phyloP scores from a whole-genome alignment of 176 grass and related monocot genomes.

The Elaeis guineensis region DNA sequence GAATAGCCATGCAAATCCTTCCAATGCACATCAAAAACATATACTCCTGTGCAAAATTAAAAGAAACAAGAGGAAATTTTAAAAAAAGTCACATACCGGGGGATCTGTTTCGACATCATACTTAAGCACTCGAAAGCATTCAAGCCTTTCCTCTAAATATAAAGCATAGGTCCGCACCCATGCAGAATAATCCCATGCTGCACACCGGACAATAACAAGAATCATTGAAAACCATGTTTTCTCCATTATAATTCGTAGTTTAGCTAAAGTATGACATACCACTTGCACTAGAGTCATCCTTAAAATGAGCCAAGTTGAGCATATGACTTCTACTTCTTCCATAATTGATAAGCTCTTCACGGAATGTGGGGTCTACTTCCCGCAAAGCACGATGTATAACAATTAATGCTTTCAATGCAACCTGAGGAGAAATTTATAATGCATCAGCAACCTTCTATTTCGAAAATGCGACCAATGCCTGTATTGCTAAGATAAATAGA shows the following conservation, averaged over 20 bases:
- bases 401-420: conserved; percentile 78
- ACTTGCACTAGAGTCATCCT: conserved; percentile 85
- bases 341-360: conserved; percentile 83
- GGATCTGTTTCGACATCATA: conserved; percentile 74
- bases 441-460: not conserved
- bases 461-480: not conserved
- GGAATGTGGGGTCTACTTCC: conserved; percentile 73
- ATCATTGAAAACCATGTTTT: not conserved
- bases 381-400: conserved; percentile 87
- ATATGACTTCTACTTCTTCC: conserved; percentile 64
- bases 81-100: conserved; percentile 31
- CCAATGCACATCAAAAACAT: no score
- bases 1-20: no score
- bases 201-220: conserved; percentile 18
- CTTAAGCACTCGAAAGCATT: conserved; percentile 67
- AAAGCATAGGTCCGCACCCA: conserved; percentile 88
- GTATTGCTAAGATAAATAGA: not conserved
- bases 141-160: conserved; percentile 86
- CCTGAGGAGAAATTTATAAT: conserved; percentile 26
- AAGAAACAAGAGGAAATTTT: not conserved
- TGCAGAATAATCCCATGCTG: conserved; percentile 96
- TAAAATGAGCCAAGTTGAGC: conserved; percentile 78
- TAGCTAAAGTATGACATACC: conserved; percentile 25
- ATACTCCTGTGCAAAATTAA: not conserved
- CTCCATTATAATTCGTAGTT: not conserved